Evolutionary conservation across 169 alveolate species (phyloP).

Genomic region (Theileria parva): DNA sequence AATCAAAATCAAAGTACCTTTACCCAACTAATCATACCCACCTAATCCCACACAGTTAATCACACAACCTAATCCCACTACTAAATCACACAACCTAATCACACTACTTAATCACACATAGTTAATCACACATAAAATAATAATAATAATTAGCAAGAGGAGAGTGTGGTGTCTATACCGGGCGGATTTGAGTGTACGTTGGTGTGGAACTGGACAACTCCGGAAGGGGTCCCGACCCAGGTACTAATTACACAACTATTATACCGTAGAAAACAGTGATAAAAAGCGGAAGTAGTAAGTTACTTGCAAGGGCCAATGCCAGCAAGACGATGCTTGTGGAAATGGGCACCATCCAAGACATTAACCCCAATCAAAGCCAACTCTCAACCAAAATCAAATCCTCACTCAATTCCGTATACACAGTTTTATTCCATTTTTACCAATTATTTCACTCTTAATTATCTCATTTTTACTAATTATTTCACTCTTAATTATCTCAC

Average conservation of each 20-base stretch:
- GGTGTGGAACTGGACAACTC: constrained; percentile 48
- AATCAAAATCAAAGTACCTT: constrained; percentile 29
- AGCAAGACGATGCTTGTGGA: constrained; percentile 63
- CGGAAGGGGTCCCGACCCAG: constrained; percentile 11
- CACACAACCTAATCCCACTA: no score
- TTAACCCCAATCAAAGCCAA: constrained; percentile 40
- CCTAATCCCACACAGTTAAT: background rate
- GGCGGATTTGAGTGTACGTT: constrained; percentile 57
- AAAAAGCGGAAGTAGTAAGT: constrained; percentile 37
- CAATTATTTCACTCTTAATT: no score
- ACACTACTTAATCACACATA: no score
- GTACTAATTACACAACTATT: background rate
- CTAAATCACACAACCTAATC: no score
- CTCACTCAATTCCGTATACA: background rate
- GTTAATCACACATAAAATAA: no score
- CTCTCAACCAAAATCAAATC: constrained; percentile 16
- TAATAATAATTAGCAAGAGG: constrained; percentile 18
- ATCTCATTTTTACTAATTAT: no score
- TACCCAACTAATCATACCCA: no score
- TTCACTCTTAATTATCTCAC: no score
- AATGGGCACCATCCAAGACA: constrained; percentile 48
- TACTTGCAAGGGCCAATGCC: constrained; percentile 61
- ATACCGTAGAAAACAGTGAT: constrained; percentile 9
- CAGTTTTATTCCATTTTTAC: no score
- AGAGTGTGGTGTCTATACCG: background rate